Evolutionary conservation across 768 basidiomycete genomes (phyloP), one percentile per base, ranked within the genome.

Genomic region (Lactarius vividus): DNA sequence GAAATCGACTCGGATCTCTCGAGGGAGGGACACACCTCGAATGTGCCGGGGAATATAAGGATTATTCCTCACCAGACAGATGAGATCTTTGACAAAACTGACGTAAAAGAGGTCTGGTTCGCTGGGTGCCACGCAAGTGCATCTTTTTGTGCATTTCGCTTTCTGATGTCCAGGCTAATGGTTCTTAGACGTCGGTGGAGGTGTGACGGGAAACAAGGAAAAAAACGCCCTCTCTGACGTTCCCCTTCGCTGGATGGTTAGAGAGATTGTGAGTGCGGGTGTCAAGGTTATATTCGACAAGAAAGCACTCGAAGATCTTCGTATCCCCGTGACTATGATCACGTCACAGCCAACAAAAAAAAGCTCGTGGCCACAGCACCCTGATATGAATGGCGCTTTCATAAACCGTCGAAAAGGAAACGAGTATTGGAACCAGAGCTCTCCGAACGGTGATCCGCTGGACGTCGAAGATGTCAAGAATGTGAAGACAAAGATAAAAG

Each of bases 221-320:
- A 9, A 2, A 23, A 40, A 62, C 28, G 10, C 59, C 7, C 59
- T 68, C 26, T 54, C 68, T 18, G 57, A 69, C 31, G 18, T 69
- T 23, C 44, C 68, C 23, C 55, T 69, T 42, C 57, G 59, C 33
- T 69, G 68, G 68, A 63, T 66, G 68, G 46, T 69, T 2, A 58
- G 65, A 29, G 68, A 69, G 62, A 40, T 69, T 42, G 26, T 63
- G 29, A n/a, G 20, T 1, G 26, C 44, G 26, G 53, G 49, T 11
- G 60, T 39, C 37, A 35, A 37, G 9, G 39, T 65, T 29, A 49
- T 53, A 0, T 57, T 59, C 37, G 65, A 66, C 26, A 23, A 54
- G 2, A 15, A 54, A 1, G 65, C 58, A 39, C 54, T 61, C 29
- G 35, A 40, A 16, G 37, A 33, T 10, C 44, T 9, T 28, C 16